Base-by-base conservation (phyloP, 2,329 filamentous ascomycete species). In the Orbilia quercus region DNA sequence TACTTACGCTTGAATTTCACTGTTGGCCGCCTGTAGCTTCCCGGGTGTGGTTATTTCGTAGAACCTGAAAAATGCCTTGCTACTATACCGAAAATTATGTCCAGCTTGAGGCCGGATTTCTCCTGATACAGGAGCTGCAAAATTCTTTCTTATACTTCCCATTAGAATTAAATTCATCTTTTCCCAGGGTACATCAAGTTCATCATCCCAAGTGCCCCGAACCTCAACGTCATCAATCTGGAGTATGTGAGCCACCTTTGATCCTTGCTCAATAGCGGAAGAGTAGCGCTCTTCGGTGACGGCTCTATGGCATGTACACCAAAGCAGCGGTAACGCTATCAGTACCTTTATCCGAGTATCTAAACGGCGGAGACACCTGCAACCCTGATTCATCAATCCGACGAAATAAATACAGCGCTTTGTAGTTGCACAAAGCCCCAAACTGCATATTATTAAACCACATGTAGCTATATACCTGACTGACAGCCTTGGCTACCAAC, bases 401-500 rank as follows among this genome's bases (percentile, higher is more conserved):
- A 7, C 22, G 51, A 44, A 66, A 44, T 16, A 66, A 45, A 23
- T 34, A 65, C n/a, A 48, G 7, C 2, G 20, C 11, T 14, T 57
- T 31, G 20, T 66, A 66, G 3, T 55, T 66, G 22, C 40, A 66
- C 1, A 66, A 16, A 16, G 16, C 28, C 11, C 62, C 51, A 12
- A 66, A 50, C n/a, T 34, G n/a, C n/a, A 66, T 14, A 22, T 50
- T 58, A 11, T 58, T 66, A 12, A 42, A 66, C 9, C 40, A 42
- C 62, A 66, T 66, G 7, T 66, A 58, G 7, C 62, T 42, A 18
- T 66, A 66, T 4, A 66, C 1, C 16, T 66, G 51, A 11, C 40
- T 40, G 16, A 66, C 14, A 3, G 51, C 62, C 38, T 58, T 66
- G 0, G 22, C 20, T 6, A 58, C 3, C 20, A 20, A 1, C 9